A percentile compares a stretch with the other conserved stretches of the same genome.
These are phyloP conservation scores for Diplodia scrobiculata DNA, from an alignment of 2,329 filamentous ascomycete genomes.

Conservation along the genomic window DNA sequence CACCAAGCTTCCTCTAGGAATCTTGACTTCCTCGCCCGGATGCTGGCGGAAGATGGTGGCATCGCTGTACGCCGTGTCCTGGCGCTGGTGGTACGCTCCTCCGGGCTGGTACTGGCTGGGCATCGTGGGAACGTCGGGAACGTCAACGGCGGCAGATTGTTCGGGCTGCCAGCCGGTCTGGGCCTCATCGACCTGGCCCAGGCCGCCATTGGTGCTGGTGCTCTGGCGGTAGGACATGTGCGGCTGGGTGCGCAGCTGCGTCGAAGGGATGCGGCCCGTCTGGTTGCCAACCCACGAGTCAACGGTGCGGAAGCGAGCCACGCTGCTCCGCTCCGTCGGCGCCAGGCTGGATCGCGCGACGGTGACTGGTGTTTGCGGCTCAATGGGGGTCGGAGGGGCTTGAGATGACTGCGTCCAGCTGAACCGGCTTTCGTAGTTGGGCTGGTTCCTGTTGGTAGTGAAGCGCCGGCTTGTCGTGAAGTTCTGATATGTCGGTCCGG, in stretches of 20 bases:
- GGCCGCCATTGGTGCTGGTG: conserved; percentile 20
- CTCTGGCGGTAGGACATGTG: conserved; percentile 13
- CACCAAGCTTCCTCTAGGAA: conserved; percentile 44
- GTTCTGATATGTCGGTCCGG: conserved; percentile 45
- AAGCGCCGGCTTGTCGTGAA: conserved; percentile 42
- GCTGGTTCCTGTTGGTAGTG: conserved; percentile 8
- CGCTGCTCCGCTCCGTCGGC: conserved; percentile 40
- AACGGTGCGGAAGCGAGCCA: conserved; percentile 46
- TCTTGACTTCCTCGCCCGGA: conserved; percentile 46
- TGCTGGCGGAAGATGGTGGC: conserved; percentile 47
- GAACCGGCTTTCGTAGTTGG: conserved; percentile 35
- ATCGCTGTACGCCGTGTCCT: conserved; percentile 22
- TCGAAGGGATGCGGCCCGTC: conserved; percentile 43
- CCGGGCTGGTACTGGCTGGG: conserved; percentile 23
- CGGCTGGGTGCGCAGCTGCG: conserved; percentile 41
- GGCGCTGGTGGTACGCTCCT: conserved; percentile 6
- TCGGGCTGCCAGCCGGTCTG: conserved; percentile 5
- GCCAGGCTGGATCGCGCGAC: conserved; percentile 36
- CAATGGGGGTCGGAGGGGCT: conserved; percentile 43
- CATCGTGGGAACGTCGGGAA: conserved; percentile 23
- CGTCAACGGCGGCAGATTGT: neutral
- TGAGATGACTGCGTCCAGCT: conserved; percentile 48
- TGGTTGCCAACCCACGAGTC: conserved; percentile 48
- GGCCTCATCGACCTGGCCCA: conserved; percentile 22
- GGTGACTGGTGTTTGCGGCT: conserved; percentile 40